phyloP scores from a whole-genome alignment of 345 rosid genomes.

The rapeseed (Brassica napus) region DNA sequence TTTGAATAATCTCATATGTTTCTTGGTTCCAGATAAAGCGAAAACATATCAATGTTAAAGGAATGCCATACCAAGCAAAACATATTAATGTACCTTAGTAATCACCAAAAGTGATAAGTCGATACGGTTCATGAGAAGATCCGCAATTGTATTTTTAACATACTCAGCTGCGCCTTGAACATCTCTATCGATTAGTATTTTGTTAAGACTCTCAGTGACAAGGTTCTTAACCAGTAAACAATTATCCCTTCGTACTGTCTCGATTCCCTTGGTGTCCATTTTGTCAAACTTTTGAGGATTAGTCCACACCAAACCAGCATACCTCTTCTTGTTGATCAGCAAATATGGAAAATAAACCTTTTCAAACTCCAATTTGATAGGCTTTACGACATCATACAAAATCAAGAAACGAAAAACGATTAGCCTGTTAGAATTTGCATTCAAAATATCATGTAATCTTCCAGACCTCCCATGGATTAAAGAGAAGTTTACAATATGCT shows the following conservation, averaged over 20 bases:
- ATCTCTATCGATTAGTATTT: constrained; percentile 82
- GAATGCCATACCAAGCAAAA: constrained; percentile 19
- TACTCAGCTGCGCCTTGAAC: constrained; percentile 82
- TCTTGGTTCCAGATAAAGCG: not conserved
- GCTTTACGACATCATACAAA: constrained; percentile 56
- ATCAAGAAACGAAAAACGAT: constrained; percentile 16
- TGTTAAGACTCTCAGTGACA: constrained; percentile 89
- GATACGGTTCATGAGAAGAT: constrained; percentile 98
- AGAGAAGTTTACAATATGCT: constrained; percentile 7
- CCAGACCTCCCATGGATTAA: constrained; percentile 6
- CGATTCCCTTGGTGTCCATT: constrained; percentile 98
- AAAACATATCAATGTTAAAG: not conserved
- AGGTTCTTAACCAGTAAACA: constrained; percentile 95
- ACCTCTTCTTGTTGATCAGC: constrained; percentile 95
- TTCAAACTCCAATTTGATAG: constrained; percentile 97
- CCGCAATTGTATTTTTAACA: constrained; percentile 88
- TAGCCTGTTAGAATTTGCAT: constrained; percentile 8
- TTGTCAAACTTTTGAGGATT: constrained; percentile 79
- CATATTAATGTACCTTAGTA: constrained; percentile 64
- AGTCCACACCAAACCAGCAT: constrained; percentile 97
- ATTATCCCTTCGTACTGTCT: constrained; percentile 97
- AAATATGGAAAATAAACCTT: constrained; percentile 94
- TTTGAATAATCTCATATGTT: not conserved
- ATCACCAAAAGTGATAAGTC: constrained; percentile 97
- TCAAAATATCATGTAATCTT: constrained; percentile 14